Conservation (phyloP, 192 early-diverging fungal species). For the Entophlyctis helioformis region DNA sequence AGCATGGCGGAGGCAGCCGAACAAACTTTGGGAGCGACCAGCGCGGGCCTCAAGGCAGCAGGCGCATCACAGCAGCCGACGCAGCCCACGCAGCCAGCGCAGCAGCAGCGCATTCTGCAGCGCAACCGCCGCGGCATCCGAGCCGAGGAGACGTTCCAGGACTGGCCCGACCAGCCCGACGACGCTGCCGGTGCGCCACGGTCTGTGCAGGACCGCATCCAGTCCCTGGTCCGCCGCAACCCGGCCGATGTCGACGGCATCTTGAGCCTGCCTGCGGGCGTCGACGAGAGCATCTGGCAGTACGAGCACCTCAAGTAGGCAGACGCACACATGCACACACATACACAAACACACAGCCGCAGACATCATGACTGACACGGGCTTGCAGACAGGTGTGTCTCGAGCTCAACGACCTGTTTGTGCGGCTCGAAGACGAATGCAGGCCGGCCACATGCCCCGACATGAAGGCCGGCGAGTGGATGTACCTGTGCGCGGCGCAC, state of each 20-base stretch:
- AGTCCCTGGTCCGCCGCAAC: conserved; percentile 53
- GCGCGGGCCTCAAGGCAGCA: too few species aligned
- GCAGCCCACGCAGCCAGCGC: too few species aligned
- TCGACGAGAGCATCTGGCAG: conserved; percentile 64
- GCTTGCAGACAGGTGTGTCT: conserved; percentile 63
- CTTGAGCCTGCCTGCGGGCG: conserved; percentile 45
- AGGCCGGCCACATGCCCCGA: conserved; percentile 65
- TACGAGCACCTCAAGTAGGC: conserved; percentile 77
- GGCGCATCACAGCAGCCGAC: too few species aligned
- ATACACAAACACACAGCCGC: not conserved
- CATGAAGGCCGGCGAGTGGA: conserved; percentile 87
- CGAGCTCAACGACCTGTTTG: conserved; percentile 69
- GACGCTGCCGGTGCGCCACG: conserved; percentile 48
- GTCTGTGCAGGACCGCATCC: conserved; percentile 70
- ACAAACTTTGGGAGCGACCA: too few species aligned
- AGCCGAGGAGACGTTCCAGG: conserved; percentile 14
- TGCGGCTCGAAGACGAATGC: conserved; percentile 63
- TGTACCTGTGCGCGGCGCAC: conserved; percentile 90
- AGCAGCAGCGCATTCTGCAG: too few species aligned
- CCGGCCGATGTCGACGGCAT: conserved; percentile 48
- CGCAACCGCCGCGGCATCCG: conserved; percentile 12
- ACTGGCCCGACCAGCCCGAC: conserved; percentile 21
- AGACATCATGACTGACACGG: not conserved
- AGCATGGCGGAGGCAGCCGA: too few species aligned
- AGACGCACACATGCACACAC: not conserved